phyloP scores from a whole-genome alignment of 371 early-diverging fungal species.

The Mucor sp. region DNA sequence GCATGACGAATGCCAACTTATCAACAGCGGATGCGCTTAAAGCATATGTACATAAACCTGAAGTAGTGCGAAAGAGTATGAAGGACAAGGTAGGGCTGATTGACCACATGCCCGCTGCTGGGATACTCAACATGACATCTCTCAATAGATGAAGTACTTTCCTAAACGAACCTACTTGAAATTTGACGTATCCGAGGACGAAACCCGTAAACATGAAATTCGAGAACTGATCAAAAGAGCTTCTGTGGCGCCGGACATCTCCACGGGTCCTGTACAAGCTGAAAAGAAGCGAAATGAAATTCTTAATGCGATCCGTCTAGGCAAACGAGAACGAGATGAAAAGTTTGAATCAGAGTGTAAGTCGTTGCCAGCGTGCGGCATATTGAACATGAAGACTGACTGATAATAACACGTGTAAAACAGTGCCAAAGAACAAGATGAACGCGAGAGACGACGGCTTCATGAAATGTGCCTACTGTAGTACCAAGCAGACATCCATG shows the following conservation, averaged over 20 bases:
- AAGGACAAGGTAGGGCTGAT: conserved; percentile 24
- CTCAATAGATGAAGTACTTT: conserved; percentile 16
- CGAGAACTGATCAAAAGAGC: conserved; percentile 31
- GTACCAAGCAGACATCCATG: conserved; percentile 46
- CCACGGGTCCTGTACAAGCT: conserved; percentile 39
- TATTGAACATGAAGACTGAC: too few relatives aligned
- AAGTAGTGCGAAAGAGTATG: conserved; percentile 26
- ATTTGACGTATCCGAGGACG: conserved; percentile 22
- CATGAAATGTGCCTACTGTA: conserved; percentile 45
- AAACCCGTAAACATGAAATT: conserved; percentile 13
- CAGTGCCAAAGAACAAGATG: conserved; percentile 19
- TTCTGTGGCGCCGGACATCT: conserved; percentile 38
- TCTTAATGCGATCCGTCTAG: conserved; percentile 38
- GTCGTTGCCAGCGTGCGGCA: too few relatives aligned
- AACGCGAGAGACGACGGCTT: conserved; percentile 40
- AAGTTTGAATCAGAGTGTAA: conserved; percentile 36
- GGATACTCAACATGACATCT: background rate
- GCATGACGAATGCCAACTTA: conserved; percentile 17
- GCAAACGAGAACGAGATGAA: conserved; percentile 39
- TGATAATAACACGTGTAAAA: background rate
- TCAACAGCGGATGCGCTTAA: conserved; percentile 20
- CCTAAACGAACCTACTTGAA: conserved; percentile 24
- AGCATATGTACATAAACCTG: conserved; percentile 12
- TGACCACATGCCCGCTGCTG: background rate
- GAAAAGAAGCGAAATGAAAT: conserved; percentile 52